phyloP scores from a whole-genome alignment of 768 basidiomycete genomes.

The Pholiota molesta region DNA sequence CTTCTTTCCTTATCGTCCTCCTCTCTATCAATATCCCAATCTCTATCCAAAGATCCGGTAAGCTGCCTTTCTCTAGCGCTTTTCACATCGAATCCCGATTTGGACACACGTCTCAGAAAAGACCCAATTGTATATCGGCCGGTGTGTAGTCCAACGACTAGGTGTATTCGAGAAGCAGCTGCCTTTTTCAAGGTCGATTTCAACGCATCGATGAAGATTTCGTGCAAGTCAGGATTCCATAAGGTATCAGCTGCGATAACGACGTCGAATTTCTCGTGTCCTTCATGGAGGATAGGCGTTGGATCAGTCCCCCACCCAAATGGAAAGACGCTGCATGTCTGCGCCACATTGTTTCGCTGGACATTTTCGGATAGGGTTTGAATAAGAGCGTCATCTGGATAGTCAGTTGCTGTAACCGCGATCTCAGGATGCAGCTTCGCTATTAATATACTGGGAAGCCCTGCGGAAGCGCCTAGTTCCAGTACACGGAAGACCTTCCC shows the following conservation, averaged over 20 bases:
- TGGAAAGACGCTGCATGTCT: constrained; percentile 54
- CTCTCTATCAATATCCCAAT: constrained; percentile 56
- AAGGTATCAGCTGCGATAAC: constrained; percentile 77
- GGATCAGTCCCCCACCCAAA: constrained; percentile 70
- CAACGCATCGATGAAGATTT: constrained; percentile 55
- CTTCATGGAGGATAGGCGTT: constrained; percentile 24
- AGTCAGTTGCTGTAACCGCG: constrained; percentile 64
- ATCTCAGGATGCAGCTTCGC: constrained; percentile 47
- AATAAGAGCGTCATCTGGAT: constrained; percentile 68
- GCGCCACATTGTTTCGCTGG: constrained; percentile 47
- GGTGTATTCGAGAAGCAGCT: constrained; percentile 51
- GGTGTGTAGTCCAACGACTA: constrained; percentile 79
- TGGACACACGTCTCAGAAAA: constrained; percentile 47
- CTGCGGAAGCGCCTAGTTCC: constrained; percentile 77
- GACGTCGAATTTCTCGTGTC: constrained; percentile 52
- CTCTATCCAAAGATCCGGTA: constrained; percentile 37
- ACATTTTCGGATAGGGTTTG: constrained; percentile 61
- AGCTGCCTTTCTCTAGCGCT: constrained; percentile 52
- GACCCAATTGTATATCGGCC: constrained; percentile 72
- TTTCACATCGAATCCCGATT: constrained; percentile 48
- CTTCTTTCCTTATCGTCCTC: constrained; percentile 67
- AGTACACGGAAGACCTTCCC: constrained; percentile 42
- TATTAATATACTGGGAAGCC: constrained; percentile 71
- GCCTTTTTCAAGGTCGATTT: constrained; percentile 46
- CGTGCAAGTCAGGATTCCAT: constrained; percentile 71